Evolutionary conservation across 768 basidiomycete genomes (phyloP).

Genomic region (Mrakia blollopis): DNA sequence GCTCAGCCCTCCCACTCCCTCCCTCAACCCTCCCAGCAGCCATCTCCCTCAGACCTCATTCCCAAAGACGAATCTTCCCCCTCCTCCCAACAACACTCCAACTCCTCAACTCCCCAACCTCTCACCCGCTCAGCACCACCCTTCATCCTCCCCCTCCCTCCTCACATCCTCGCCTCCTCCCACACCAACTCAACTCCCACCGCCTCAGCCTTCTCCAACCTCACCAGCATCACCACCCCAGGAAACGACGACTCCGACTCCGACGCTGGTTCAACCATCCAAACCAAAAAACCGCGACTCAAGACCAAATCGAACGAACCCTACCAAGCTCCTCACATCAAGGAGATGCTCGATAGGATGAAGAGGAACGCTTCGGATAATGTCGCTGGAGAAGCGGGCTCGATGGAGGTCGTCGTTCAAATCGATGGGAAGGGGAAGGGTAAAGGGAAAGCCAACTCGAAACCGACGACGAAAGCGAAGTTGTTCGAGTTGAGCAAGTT

Average conservation of each 20-base stretch:
- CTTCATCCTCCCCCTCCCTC: neutral
- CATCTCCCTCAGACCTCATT: neutral
- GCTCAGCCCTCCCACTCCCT: neutral
- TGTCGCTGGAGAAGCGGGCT: neutral
- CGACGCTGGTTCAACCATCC: neutral
- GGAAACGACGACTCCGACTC: neutral
- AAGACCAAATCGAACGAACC: neutral
- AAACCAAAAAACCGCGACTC: neutral
- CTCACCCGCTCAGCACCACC: neutral
- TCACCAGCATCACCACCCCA: constrained; percentile 1
- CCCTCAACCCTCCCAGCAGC: neutral
- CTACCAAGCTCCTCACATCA: neutral
- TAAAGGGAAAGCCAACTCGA: neutral
- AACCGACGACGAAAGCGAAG: neutral
- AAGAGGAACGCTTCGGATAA: neutral
- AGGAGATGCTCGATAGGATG: neutral
- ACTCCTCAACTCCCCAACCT: neutral
- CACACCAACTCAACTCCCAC: neutral
- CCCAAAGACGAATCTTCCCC: no score
- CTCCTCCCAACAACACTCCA: neutral
- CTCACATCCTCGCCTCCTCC: neutral
- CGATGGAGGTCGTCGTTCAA: neutral
- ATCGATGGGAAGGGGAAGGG: neutral
- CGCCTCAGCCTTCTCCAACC: neutral
- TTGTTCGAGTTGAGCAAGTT: neutral